Evolutionary conservation across 129 eudicot species (phyloP), one percentile per base, ranked within the genome.

Genomic region (Calendula officinalis): DNA sequence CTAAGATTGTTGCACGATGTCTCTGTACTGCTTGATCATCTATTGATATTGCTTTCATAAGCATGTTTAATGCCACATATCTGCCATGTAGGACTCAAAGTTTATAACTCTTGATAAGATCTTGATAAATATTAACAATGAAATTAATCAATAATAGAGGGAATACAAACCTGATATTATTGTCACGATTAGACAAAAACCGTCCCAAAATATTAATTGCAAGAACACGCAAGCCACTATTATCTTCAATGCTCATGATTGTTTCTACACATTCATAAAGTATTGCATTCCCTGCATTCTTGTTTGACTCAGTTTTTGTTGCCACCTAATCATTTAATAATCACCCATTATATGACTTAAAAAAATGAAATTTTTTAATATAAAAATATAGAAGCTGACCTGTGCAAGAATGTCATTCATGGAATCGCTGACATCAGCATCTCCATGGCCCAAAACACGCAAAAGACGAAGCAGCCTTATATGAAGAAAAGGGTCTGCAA

Each of bases 1-100:
- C 97, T 78, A 91, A 68, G 40, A 91, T 91, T 67, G 97, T 91
- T 62, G 86, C 81, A 22, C 95, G 83, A 71, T 91, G 97, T 83
- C 97, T 82, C 80, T 91, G 97, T 66, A 91, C 97, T 52, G 97
- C 97, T 82, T 91, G 97, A 69, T 84, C 70, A 71, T 91, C 97
- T 45, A 87, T 77, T 43, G 84, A 59, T 67, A 91, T 65, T 60
- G 97, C 97, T 81, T 68, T 84, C 87, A 77, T 84, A 84, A 91
- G 79, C 97, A 91, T 91, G 66, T 91, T 87, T 22, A 22, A 22
- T 22, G 30, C 30, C 30, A 22, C 30, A 22, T 22, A 22, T 22
- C 30, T 22, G 30, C 73, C 51, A 78, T 49, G 55, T 6, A 49
- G 61, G 60, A 44, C 49, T 50, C 37, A 66, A 3, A 39, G 40